These are phyloP conservation scores for Dryadomyces quercivorus DNA, from an alignment of 2,329 filamentous ascomycete genomes.

Conservation along the genomic window DNA sequence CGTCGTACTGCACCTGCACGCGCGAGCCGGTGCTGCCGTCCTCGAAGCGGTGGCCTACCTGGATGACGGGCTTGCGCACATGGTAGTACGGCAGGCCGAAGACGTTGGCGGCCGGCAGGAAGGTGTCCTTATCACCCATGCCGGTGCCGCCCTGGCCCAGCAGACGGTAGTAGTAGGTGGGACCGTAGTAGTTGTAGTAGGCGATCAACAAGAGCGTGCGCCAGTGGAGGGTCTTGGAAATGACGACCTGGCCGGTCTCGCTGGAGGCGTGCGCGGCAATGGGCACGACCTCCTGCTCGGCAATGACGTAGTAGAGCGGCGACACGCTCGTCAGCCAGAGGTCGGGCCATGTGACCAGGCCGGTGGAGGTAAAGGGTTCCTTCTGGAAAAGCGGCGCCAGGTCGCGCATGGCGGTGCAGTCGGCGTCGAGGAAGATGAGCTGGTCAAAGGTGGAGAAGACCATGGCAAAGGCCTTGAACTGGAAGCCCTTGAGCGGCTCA, in stretches of 20 bases:
- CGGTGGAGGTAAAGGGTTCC: conserved; percentile 36
- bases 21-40: conserved; percentile 13
- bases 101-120: conserved; percentile 28
- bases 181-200: conserved; percentile 45
- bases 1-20: conserved; percentile 18
- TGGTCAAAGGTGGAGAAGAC: conserved; percentile 48
- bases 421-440: conserved; percentile 45
- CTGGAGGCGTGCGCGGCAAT: conserved; percentile 22
- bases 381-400: conserved; percentile 30
- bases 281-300: conserved; percentile 19
- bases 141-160: conserved; percentile 30
- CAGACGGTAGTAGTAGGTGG: conserved; percentile 35
- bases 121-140: conserved; percentile 37
- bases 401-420: conserved; percentile 34
- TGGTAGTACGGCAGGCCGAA: conserved; percentile 26
- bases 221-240: conserved; percentile 33
- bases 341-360: conserved; percentile 46
- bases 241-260: conserved; percentile 34
- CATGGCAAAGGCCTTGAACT: conserved; percentile 44
- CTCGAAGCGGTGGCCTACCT: conserved; percentile 21
- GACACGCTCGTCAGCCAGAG: conserved; percentile 32
- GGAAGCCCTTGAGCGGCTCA: conserved; percentile 27
- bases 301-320: conserved; percentile 31
- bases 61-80: conserved; percentile 19
- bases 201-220: conserved; percentile 33